Evolutionary conservation across 306 rosid genomes (phyloP), one percentile per base, ranked within the genome.

Genomic region (Castanea sativa): DNA sequence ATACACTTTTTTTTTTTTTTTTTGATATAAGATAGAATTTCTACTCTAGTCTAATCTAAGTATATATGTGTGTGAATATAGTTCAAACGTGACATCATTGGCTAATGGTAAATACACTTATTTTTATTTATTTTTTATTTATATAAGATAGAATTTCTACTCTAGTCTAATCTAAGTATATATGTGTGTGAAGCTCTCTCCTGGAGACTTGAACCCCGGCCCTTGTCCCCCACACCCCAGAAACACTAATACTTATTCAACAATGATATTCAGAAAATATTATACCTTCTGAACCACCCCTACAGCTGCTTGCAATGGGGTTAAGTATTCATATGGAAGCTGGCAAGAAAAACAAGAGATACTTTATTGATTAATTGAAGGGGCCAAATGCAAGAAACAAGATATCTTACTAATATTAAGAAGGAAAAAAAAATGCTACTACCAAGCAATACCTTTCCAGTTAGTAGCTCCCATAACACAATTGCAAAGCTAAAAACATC

Each of bases 251-350:
- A 23, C 82, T 71, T 51, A 75, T 52, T 35, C 75, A 71, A 68
- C 72, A 71, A 78, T 56, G 73, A 53, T 23, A 45, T 72, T 64
- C 64, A 45, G 71, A 79, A 59, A 35, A 7, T 32, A 55, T 61
- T 73, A 60, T 86, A 96, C 99, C 97, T 87, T 91, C 74, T 93
- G 98, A 73, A 93, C 97, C 38, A 96, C 99, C 76, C 99, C 99
- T 49, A 93, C 93, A 55, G 98, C 99, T 43, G 99, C 99, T 85
- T 96, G 99, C 79, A 96, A 86, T 43, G 99, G 99, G 70, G 97
- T 96, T 63, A 96, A 84, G 86, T 83, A 87, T 68, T 96, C 98
- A 76, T 96, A 92, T 7, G 99, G 99, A 75, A 96, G 98, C 99
- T 93, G 91, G 72, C 79, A 87, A 75, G 80, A 60, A 75, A 73